Evolutionary conservation across 1,284 basidiomycete genomes (phyloP).

Genomic region (Amylostereum areolatum): DNA sequence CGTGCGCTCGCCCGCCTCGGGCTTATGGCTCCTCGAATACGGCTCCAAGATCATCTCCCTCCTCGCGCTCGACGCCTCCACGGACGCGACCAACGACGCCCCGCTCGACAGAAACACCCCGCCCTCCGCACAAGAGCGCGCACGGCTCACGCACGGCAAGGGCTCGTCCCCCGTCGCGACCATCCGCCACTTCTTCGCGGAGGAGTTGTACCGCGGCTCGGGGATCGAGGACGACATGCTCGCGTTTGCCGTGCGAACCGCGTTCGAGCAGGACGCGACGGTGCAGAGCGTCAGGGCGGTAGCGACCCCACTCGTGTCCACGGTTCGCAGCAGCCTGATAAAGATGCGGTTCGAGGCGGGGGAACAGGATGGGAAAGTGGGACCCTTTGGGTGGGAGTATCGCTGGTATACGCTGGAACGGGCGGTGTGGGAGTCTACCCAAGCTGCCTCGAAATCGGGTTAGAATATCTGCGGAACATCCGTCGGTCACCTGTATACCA

Average conservation of each 20-base stretch:
- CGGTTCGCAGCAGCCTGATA: slow-evolving; percentile 40
- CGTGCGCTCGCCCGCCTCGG: slow-evolving; percentile 49
- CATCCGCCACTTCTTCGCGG: slow-evolving; percentile 76
- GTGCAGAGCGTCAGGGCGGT: slow-evolving; percentile 40
- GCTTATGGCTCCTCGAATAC: slow-evolving; percentile 66
- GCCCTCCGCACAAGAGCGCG: slow-evolving; percentile 14
- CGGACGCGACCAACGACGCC: slow-evolving; percentile 28
- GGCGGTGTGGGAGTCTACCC: slow-evolving; percentile 29
- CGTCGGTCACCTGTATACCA: not conserved
- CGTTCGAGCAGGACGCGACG: slow-evolving; percentile 40
- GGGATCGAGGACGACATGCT: slow-evolving; percentile 65
- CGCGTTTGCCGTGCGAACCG: slow-evolving; percentile 46
- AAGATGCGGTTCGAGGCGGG: slow-evolving; percentile 48
- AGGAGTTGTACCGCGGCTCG: slow-evolving; percentile 52
- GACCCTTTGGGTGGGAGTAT: slow-evolving; percentile 50
- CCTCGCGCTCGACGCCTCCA: slow-evolving; percentile 61
- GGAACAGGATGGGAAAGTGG: slow-evolving; percentile 36
- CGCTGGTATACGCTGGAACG: slow-evolving; percentile 34
- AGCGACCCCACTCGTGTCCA: slow-evolving; percentile 46
- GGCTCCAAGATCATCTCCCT: slow-evolving; percentile 58
- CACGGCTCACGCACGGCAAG: slow-evolving; percentile 16
- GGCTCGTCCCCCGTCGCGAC: slow-evolving; percentile 43
- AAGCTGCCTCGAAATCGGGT: not conserved
- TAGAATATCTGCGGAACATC: not conserved
- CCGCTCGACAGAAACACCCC: slow-evolving; percentile 14